Conservation (phyloP, 2,329 filamentous ascomycete species). For the Alternaria arborescens region DNA sequence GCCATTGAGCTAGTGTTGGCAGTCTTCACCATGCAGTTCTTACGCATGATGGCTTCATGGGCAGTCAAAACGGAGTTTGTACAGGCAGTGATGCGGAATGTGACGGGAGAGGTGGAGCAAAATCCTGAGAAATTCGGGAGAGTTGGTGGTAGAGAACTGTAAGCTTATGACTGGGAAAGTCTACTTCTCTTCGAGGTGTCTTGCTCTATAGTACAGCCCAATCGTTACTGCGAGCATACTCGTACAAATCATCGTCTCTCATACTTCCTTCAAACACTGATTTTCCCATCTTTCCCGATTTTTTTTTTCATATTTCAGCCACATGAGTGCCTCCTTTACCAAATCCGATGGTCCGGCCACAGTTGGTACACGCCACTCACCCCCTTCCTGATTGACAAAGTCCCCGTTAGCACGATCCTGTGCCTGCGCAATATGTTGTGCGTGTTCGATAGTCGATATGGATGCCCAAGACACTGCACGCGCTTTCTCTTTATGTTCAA, state of each 20-base stretch:
- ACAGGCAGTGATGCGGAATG: slow-evolving; percentile 15
- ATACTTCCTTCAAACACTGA: background rate
- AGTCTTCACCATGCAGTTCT: slow-evolving; percentile 12
- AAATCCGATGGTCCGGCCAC: slow-evolving; percentile 1
- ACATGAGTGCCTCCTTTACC: slow-evolving; percentile 1
- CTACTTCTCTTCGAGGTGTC: background rate
- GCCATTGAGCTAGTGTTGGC: slow-evolving; percentile 8
- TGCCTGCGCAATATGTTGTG: background rate
- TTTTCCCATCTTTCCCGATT: background rate
- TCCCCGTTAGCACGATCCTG: background rate
- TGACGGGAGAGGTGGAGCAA: background rate
- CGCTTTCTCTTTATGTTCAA: background rate
- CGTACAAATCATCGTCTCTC: background rate
- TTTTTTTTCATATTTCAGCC: background rate
- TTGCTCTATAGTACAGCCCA: background rate
- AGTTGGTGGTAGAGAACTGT: background rate
- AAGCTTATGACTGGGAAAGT: background rate
- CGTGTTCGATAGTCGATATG: background rate
- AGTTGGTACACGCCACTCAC: background rate
- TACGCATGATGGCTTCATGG: slow-evolving; percentile 17
- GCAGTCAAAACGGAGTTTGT: slow-evolving; percentile 18
- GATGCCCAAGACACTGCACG: background rate
- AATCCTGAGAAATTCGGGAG: background rate
- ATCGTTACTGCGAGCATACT: background rate
- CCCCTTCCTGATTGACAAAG: background rate